phyloP scores from a whole-genome alignment of 352 stramenopile genomes.

The Blastocystis sp. region DNA sequence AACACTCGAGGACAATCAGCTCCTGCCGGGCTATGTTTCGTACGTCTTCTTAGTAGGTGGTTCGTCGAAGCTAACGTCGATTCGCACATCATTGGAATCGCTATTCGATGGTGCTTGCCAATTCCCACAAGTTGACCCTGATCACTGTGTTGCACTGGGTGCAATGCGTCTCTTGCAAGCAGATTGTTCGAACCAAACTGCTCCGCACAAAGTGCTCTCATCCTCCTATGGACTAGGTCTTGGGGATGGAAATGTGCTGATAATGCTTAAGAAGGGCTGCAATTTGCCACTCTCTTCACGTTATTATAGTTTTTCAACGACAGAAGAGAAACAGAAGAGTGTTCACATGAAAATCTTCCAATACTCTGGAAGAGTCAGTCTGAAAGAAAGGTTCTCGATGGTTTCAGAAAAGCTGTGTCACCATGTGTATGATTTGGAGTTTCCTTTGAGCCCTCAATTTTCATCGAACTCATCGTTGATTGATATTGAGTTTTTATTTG shows the following conservation, averaged over 20 bases:
- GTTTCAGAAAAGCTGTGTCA: not conserved
- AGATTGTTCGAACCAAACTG: not conserved
- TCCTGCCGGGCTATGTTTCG: not conserved
- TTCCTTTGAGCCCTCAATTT: not conserved
- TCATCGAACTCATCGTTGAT: not conserved
- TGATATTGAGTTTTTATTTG: slow-evolving; percentile 11
- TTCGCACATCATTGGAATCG: not conserved
- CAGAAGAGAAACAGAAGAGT: not conserved
- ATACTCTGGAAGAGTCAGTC: not conserved
- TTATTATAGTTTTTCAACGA: not conserved
- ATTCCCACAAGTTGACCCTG: not conserved
- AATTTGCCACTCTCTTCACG: not conserved
- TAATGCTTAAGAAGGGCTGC: slow-evolving; percentile 17
- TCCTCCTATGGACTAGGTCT: not conserved
- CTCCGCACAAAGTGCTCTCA: not conserved
- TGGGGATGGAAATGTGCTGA: not conserved
- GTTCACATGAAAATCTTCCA: slow-evolving; percentile 33
- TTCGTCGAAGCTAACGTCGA: not conserved
- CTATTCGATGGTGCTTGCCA: not conserved
- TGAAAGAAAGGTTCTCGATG: not conserved
- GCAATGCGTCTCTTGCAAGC: not conserved
- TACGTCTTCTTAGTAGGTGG: slow-evolving; percentile 5
- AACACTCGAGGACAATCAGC: not conserved
- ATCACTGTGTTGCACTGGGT: not conserved
- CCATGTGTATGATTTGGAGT: not conserved